Base-by-base conservation (phyloP, 1,284 basidiomycete genomes). In the Mycosarcoma mackinlayi region DNA sequence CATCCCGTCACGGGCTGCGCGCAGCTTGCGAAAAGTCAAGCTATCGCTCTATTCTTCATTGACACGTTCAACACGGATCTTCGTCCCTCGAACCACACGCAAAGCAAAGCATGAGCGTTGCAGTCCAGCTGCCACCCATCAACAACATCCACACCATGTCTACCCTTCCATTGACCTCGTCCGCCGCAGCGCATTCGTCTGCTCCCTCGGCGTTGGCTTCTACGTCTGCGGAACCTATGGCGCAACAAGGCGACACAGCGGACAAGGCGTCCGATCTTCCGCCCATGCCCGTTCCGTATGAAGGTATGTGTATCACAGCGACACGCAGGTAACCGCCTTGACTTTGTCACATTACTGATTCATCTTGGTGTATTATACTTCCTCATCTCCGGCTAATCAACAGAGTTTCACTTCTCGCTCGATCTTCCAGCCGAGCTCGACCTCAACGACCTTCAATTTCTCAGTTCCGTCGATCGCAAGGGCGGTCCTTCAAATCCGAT, bases 361-460 rank as follows among this genome's bases (percentile, higher is more conserved):
- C 33, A 19, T 6, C n/a, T 24, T 16, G n/a, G 27, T 5, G 18
- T 19, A 31, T 35, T 19, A 38, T 34, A n/a, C n/a, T n/a, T n/a
- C n/a, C n/a, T n/a, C n/a, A n/a, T n/a, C n/a, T n/a, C n/a, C n/a
- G n/a, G 25, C 13, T 24, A n/a, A 35, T 18, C 16, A 37, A 24
- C 42, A 76, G 76, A 78, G 47, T 78, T 78, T 41, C 68, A 78
- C 38, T 77, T 76, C 55, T 77, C 76, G 2, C 64, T 78, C 24
- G 71, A 78, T 27, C 41, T 78, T 7, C 76, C 76, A 1, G 67
- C 65, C 9, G 70, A 76, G 46, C 61, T 77, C 14, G 62, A 73
- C 23, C 50, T 71, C 35, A 58, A 51, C 47, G 74, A 77, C 33
- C 51, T 77, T 13, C 65, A 68, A 31, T 65, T 77, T 21, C 57